Evolutionary conservation across 129 eudicot species (phyloP), one percentile per base, ranked within the genome.

Genomic region (Helianthus tuberosus): DNA sequence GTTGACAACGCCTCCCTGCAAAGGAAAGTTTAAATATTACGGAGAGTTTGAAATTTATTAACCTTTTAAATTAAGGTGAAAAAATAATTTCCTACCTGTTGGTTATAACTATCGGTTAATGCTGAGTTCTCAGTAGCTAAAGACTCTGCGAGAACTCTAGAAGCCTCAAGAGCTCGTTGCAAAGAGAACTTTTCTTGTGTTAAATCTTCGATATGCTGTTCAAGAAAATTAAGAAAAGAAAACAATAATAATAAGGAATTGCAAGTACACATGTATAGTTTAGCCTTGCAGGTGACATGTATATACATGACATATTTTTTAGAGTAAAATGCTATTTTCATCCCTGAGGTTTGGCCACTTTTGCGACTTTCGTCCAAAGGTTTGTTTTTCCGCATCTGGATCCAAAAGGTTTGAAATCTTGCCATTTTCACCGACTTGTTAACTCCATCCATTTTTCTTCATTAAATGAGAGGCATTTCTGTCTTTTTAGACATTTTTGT

Each of bases 101-200:
- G 96, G 82, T 94, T 94, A 66, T 84, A 94, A 81, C 90, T 94
- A 71, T 91, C 94, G 7, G 99, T 94, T 69, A 94, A 76, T 39
- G 96, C 84, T 73, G 97, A 86, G 81, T 94, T 94, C 74, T 94
- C 99, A 51, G 96, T 75, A 68, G 99, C 96, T 77, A 94, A 75
- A 52, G 97, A 90, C 88, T 88, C 99, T 41, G 99, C 86, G 41
- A 94, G 83, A 75, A 86, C 80, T 74, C 85, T 86, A 55, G 99
- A 91, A 79, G 99, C 96, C 76, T 94, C 99, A 75, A 94, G 82
- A 57, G 99, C 88, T 74, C 99, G 89, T 88, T 94, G 99, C 86
- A 94, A 82, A 52, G 99, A 91, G 79, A 91, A 94, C 81, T 91
- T 94, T 64, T 94, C 99, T 75, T 94, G 99, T 13, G 99, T 94